Conservation (phyloP, 441 rosid species). For the Dalechampia spathulata region DNA sequence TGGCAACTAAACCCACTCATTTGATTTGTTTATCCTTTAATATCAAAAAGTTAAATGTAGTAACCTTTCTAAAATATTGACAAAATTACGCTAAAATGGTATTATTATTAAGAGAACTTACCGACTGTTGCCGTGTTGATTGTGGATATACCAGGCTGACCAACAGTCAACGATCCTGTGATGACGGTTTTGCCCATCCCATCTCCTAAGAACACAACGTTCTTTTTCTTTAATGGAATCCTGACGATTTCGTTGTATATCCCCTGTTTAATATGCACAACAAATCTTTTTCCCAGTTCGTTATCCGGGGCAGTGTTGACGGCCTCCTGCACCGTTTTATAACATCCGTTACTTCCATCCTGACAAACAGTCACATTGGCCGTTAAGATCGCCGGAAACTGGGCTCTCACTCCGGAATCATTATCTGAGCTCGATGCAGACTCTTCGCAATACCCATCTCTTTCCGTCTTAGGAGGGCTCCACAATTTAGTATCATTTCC, state of each 20-base stretch:
- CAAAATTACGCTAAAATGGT: background rate
- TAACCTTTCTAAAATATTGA: no score
- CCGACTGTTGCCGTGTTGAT: constrained; percentile 80
- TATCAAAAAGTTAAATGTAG: no score
- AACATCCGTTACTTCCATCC: constrained; percentile 38
- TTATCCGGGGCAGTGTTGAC: constrained; percentile 71
- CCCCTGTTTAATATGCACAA: constrained; percentile 58
- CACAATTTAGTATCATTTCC: constrained; percentile 45
- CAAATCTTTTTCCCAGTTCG: constrained; percentile 31
- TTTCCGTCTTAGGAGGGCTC: constrained; percentile 63
- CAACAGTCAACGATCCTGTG: constrained; percentile 53
- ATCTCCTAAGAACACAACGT: constrained; percentile 77
- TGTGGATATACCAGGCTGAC: constrained; percentile 54
- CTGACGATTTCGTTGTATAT: constrained; percentile 70
- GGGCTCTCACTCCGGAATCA: constrained; percentile 20
- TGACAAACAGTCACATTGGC: constrained; percentile 69
- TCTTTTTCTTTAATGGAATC: constrained; percentile 67
- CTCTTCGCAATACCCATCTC: constrained; percentile 70
- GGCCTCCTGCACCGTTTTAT: constrained; percentile 71
- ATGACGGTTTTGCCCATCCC: constrained; percentile 84
- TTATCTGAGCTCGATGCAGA: constrained; percentile 21
- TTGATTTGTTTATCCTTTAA: no score
- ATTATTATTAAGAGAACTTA: constrained; percentile 17
- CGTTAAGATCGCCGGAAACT: constrained; percentile 40
- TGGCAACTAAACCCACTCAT: no score